These are phyloP conservation scores for Exophiala viscosa DNA, from an alignment of 2,329 filamentous ascomycete species.

Conservation along the genomic window DNA sequence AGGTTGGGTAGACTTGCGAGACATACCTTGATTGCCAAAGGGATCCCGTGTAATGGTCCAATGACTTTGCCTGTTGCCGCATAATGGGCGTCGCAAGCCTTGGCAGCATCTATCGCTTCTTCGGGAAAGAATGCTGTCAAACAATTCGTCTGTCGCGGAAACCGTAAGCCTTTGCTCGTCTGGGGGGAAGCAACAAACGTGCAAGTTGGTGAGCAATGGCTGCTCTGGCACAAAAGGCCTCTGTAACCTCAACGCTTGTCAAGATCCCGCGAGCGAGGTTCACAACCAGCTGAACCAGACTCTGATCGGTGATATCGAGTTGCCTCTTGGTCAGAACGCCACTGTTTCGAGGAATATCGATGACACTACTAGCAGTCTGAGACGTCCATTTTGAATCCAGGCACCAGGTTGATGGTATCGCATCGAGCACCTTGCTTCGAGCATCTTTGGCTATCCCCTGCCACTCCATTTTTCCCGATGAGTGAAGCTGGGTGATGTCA, in stretches of 20 bases:
- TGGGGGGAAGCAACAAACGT: not conserved
- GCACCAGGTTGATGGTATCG: slow-evolving; percentile 15
- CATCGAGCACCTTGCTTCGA: slow-evolving; percentile 7
- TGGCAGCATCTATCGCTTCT: slow-evolving; percentile 45
- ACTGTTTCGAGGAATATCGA: slow-evolving; percentile 11
- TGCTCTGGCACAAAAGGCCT: slow-evolving; percentile 55
- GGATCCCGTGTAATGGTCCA: slow-evolving; percentile 51
- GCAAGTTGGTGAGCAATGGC: slow-evolving; percentile 41
- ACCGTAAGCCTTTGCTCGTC: not conserved
- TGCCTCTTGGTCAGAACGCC: slow-evolving; percentile 29
- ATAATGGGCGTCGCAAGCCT: slow-evolving; percentile 45
- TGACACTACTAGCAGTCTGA: slow-evolving; percentile 1
- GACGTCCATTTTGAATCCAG: slow-evolving; percentile 1
- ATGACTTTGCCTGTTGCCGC: slow-evolving; percentile 13
- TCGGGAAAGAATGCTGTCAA: slow-evolving; percentile 52
- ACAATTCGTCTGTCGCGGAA: slow-evolving; percentile 32
- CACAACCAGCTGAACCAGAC: slow-evolving; percentile 42
- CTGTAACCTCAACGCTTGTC: slow-evolving; percentile 44
- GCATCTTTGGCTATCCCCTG: slow-evolving; percentile 7
- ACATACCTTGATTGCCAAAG: slow-evolving; percentile 47
- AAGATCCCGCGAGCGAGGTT: slow-evolving; percentile 44
- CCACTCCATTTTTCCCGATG: not conserved
- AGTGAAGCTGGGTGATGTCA: too few species aligned
- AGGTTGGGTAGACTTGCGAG: not conserved
- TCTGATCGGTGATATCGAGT: slow-evolving; percentile 48